Percentiles rank a stretch among this genome's conserved stretches.
Evolutionary conservation across 768 basidiomycete genomes (phyloP).

Genomic region (Suillus variegatus): DNA sequence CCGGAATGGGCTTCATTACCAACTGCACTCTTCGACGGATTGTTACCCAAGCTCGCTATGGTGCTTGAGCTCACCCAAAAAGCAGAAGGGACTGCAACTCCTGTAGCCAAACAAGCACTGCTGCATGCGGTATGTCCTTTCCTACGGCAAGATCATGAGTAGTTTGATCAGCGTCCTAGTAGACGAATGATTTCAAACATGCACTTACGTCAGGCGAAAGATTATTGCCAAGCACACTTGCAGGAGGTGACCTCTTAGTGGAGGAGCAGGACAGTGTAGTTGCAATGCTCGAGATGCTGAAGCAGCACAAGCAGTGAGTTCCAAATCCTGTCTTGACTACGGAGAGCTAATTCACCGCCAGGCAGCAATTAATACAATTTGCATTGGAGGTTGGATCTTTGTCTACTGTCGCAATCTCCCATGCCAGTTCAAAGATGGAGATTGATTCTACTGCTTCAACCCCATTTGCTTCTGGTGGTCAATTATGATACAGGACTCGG

Average conservation of each 20-base stretch:
- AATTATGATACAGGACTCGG: neutral
- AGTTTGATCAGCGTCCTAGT: neutral
- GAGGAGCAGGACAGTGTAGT: slow-evolving; percentile 75
- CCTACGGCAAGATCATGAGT: neutral
- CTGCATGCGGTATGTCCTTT: slow-evolving; percentile 60
- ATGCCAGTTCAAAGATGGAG: slow-evolving; percentile 52
- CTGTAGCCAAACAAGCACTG: slow-evolving; percentile 64
- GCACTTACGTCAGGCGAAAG: slow-evolving; percentile 58
- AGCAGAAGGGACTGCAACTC: slow-evolving; percentile 52
- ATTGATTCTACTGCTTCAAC: slow-evolving; percentile 78
- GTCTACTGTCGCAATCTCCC: slow-evolving; percentile 25
- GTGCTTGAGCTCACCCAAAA: slow-evolving; percentile 63
- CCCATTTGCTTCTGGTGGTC: slow-evolving; percentile 40
- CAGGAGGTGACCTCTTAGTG: slow-evolving; percentile 71
- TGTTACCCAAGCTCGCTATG: slow-evolving; percentile 59
- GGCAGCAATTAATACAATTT: slow-evolving; percentile 58
- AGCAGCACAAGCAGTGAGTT: slow-evolving; percentile 61
- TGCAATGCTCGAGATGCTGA: slow-evolving; percentile 61
- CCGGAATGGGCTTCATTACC: slow-evolving; percentile 31
- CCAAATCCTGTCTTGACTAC: too few relatives aligned
- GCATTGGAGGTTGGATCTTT: slow-evolving; percentile 42
- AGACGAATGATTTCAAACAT: slow-evolving; percentile 77
- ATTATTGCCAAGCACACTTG: slow-evolving; percentile 55
- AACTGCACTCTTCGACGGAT: slow-evolving; percentile 51
- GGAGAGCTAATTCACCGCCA: slow-evolving; percentile 23